Conservation (phyloP, 768 basidiomycete genomes). For the Cubamyces sp. region DNA sequence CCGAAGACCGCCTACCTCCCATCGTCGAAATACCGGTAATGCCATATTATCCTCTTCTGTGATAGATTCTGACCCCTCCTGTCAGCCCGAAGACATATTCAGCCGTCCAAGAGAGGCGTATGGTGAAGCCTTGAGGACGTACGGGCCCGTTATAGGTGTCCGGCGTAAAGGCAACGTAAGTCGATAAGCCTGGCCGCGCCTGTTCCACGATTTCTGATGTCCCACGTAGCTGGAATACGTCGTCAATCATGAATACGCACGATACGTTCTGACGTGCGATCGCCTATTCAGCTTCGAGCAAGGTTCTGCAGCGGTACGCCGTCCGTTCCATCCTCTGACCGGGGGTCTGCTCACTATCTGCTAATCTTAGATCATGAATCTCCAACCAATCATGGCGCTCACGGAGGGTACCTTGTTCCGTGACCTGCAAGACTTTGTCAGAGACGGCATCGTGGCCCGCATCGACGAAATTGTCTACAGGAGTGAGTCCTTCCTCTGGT, state of each 20-base stretch:
- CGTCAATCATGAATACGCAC: conserved; percentile 34
- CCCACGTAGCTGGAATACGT: conserved; percentile 39
- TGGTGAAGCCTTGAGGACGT: conserved; percentile 34
- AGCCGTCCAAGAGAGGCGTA: conserved; percentile 37
- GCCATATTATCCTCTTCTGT: background rate
- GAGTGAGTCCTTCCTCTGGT: conserved; percentile 7
- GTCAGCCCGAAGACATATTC: conserved; percentile 36
- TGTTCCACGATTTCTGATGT: background rate
- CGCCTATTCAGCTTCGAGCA: conserved; percentile 39
- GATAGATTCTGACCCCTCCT: too few relatives aligned
- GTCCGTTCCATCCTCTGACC: background rate
- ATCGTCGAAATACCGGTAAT: conserved; percentile 10
- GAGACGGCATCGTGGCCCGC: conserved; percentile 33
- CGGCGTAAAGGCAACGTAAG: conserved; percentile 36
- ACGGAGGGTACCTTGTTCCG: conserved; percentile 35
- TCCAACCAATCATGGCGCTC: conserved; percentile 35
- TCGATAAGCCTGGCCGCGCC: background rate
- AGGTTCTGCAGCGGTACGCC: conserved; percentile 35
- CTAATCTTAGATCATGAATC: conserved; percentile 35
- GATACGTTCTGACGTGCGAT: conserved; percentile 36
- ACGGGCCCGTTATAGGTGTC: conserved; percentile 39
- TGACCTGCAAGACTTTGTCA: conserved; percentile 36
- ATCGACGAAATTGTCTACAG: conserved; percentile 32
- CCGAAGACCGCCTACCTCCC: conserved; percentile 26
- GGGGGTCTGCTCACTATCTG: background rate